Percentiles rank a stretch among this genome's conserved stretches.
Conservation (phyloP, 2,329 filamentous ascomycete species). For the Rutstroemia sp. region DNA sequence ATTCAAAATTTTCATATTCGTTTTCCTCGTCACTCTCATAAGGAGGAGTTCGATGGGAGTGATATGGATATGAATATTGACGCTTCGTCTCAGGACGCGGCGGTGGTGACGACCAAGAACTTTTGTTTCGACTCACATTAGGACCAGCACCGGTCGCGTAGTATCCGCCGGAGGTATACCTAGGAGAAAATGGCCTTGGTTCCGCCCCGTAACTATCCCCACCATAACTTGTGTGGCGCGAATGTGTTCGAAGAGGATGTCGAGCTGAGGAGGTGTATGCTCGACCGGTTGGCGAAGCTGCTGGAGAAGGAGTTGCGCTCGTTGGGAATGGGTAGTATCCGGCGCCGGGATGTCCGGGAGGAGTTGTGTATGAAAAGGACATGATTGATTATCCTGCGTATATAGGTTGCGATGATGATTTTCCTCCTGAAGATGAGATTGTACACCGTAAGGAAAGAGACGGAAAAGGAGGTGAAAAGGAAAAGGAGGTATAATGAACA, state of each 20-base stretch:
- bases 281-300: constrained; percentile 23
- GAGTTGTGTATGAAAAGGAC: constrained; percentile 26
- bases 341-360: constrained; percentile 22
- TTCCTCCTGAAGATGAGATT: neutral
- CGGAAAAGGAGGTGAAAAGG: constrained; percentile 11
- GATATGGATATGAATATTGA: constrained; percentile 25
- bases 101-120: constrained; percentile 26
- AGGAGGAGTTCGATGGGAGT: constrained; percentile 31
- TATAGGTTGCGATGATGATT: constrained; percentile 10
- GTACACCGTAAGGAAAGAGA: constrained; percentile 18
- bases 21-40: constrained; percentile 32
- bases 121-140: constrained; percentile 32
- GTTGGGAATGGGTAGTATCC: constrained; percentile 26
- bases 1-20: constrained; percentile 18
- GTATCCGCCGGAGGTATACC: constrained; percentile 30
- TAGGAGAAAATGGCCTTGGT: constrained; percentile 27
- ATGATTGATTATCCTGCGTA: constrained; percentile 27
- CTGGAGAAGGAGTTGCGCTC: constrained; percentile 29
- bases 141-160: constrained; percentile 32
- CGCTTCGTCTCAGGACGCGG: constrained; percentile 25
- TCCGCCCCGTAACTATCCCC: constrained; percentile 22
- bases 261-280: constrained; percentile 16
- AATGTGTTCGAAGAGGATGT: constrained; percentile 27
- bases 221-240: constrained; percentile 28
- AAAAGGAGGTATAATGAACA: too few species aligned